Conservation (phyloP, 129 eudicot genomes). For the Lonicera japonica region DNA sequence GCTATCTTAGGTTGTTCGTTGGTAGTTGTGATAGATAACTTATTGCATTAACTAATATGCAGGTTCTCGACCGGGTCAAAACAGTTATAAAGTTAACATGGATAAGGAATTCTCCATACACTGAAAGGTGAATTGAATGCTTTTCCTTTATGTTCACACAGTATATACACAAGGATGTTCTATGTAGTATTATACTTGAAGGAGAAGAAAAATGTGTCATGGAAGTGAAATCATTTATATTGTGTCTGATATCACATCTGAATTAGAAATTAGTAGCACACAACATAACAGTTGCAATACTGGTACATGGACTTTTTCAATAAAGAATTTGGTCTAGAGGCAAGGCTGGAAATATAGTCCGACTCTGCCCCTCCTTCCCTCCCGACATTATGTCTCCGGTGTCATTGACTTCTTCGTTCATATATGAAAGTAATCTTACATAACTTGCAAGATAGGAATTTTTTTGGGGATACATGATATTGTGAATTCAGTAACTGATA, state of each 20-base stretch:
- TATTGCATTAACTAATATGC: conserved; percentile 1
- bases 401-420: no score
- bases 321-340: no score
- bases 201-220: neutral
- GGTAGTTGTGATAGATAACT: neutral
- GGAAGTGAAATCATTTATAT: neutral
- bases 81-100: conserved; percentile 71
- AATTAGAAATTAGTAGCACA: neutral
- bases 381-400: no score
- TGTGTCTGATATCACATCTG: neutral
- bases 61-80: conserved; percentile 59
- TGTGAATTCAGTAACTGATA: neutral
- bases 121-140: conserved; percentile 38
- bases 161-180: no score
- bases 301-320: no score
- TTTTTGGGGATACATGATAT: no score
- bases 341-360: no score
- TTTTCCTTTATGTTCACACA: neutral
- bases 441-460: no score
- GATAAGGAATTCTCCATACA: conserved; percentile 68
- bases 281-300: neutral
- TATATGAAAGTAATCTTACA: no score
- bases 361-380: no score
- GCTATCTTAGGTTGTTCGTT: neutral
- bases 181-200: no score